Percentiles rank a stretch among this genome's conserved stretches.
These are phyloP conservation scores for Lentinula detonsa DNA, from an alignment of 768 basidiomycete genomes.

Conservation along the genomic window DNA sequence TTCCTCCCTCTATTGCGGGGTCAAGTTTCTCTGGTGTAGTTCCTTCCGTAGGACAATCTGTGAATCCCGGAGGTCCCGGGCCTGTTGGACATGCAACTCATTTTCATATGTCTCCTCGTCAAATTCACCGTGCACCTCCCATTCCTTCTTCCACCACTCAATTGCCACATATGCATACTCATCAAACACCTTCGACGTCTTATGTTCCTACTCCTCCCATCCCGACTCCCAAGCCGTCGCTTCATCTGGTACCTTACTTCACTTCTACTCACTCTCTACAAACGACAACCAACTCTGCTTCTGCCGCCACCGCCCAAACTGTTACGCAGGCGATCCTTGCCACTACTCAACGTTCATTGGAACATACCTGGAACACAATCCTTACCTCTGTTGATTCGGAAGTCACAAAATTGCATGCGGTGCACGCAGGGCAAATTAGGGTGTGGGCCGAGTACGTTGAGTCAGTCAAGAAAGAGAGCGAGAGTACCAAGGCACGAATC, in stretches of 20 bases:
- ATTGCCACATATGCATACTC: background rate
- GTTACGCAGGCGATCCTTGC: background rate
- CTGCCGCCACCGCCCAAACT: background rate
- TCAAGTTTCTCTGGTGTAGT: too few relatives aligned
- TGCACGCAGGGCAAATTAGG: background rate
- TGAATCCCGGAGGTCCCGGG: too few relatives aligned
- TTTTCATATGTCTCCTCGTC: background rate
- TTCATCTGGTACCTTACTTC: background rate
- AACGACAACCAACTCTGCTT: background rate
- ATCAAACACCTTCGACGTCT: background rate
- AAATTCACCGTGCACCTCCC: background rate
- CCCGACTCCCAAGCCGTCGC: background rate
- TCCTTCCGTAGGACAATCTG: background rate
- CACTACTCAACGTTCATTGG: background rate
- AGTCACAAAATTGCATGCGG: background rate
- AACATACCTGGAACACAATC: background rate
- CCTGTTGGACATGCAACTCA: background rate
- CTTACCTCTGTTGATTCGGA: background rate
- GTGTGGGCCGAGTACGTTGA: conserved; percentile 1
- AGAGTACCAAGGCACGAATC: background rate
- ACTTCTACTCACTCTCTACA: background rate
- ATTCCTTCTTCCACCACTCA: background rate
- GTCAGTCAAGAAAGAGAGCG: background rate
- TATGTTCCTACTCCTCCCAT: background rate
- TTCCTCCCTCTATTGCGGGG: background rate